These are phyloP conservation scores for Claviceps digitariae DNA, from an alignment of 2,329 filamentous ascomycete species.

Conservation along the genomic window DNA sequence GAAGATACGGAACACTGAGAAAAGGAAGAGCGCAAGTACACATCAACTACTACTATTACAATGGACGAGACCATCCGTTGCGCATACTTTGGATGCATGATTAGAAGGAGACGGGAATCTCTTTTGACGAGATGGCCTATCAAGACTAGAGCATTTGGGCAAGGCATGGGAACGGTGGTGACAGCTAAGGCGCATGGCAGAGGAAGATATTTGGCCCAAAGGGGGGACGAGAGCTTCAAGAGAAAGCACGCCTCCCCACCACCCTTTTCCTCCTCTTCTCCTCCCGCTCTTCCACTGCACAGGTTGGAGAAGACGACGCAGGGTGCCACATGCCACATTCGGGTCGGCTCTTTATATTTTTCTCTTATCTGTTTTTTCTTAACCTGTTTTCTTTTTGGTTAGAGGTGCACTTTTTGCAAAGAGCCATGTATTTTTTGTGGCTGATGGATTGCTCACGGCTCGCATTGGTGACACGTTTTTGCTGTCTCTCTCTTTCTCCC, in stretches of 20 bases:
- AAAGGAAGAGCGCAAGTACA: neutral
- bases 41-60: neutral
- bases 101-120: slow-evolving; percentile 3
- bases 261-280: neutral
- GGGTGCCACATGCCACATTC: neutral
- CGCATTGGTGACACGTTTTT: neutral
- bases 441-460: neutral
- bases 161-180: neutral
- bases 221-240: neutral
- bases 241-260: no score
- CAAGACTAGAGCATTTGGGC: slow-evolving; percentile 1
- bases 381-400: slow-evolving; percentile 4
- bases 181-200: neutral
- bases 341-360: neutral
- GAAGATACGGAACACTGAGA: neutral
- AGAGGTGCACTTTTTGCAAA: slow-evolving; percentile 2
- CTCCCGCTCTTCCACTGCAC: neutral
- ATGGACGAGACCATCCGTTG: slow-evolving; percentile 4
- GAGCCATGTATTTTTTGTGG: neutral
- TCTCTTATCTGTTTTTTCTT: neutral
- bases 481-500: neutral
- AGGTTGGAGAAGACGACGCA: neutral
- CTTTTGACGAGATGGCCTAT: slow-evolving; percentile 4
- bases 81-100: slow-evolving; percentile 4
- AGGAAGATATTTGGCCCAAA: neutral